A percentile compares a stretch with the other conserved stretches of the same genome.
phyloP scores from a whole-genome alignment of 2,329 filamentous ascomycete genomes.

The Pseudocercospora musae region DNA sequence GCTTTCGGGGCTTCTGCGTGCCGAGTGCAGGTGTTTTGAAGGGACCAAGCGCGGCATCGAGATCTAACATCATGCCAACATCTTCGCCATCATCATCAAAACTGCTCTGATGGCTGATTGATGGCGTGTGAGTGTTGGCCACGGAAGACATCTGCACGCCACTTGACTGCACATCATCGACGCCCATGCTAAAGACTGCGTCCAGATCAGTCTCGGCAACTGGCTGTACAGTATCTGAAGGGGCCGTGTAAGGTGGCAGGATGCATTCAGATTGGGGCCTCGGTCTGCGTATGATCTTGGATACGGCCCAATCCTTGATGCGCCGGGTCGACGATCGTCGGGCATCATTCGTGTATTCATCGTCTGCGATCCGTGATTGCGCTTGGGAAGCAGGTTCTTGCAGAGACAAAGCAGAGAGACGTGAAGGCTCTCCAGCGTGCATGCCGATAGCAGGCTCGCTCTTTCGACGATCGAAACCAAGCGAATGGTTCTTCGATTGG shows the following conservation, averaged over 20 bases:
- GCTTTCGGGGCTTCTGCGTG: conserved; percentile 64
- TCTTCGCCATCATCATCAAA: conserved; percentile 44
- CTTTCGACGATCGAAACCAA: conserved; percentile 55
- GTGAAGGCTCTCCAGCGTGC: conserved; percentile 24
- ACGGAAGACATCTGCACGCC: not conserved
- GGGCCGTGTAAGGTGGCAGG: not conserved
- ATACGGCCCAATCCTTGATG: conserved; percentile 66
- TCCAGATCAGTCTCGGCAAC: conserved; percentile 35
- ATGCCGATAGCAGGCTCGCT: conserved; percentile 38
- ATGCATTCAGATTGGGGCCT: conserved; percentile 16
- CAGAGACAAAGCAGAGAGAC: conserved; percentile 32
- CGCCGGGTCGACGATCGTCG: conserved; percentile 53
- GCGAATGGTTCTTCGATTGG: conserved; percentile 62
- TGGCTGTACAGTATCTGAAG: not conserved
- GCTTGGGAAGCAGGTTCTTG: conserved; percentile 26
- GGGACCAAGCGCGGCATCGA: conserved; percentile 88
- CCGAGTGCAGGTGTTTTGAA: conserved; percentile 74
- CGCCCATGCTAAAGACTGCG: conserved; percentile 29
- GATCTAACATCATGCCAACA: conserved; percentile 77
- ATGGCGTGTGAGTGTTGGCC: conserved; percentile 9
- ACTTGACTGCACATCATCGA: conserved; percentile 7
- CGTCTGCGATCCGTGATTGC: conserved; percentile 4
- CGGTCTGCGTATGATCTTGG: conserved; percentile 48
- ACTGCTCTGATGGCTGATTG: conserved; percentile 11
- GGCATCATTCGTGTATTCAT: conserved; percentile 9